Evolutionary conservation across 805 yeast genomes (phyloP), one percentile per base, ranked within the genome.

Genomic region (Nakazawaea wickerhamii): DNA sequence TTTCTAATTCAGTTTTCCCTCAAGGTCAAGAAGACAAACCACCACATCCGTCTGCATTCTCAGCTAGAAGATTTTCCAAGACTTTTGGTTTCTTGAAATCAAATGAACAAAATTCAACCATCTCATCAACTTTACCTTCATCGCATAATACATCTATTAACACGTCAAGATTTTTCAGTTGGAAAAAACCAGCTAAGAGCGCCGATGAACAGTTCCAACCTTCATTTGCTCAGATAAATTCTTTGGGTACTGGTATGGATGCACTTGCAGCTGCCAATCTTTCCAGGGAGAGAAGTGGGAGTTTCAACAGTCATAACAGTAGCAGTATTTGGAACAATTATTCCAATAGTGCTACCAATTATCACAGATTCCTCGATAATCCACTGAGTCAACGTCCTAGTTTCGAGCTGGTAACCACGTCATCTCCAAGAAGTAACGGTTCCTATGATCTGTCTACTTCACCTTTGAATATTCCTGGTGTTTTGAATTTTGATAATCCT

Each of bases 311-410:
- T 34, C 41, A 37, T 34, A 33, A 18, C 30, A 36, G 65, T 1
- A 56, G 64, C 9, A 61, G 64, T 43, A 61, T 60, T 30, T 59
- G 65, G 64, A 62, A 59, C 38, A 55, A 51, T 19, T 34, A 30
- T 13, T 30, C 40, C 9, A 43, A 38, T 21, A 43, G 42, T 38
- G 42, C 39, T 8, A 30, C 41, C 19, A 43, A 38, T 30, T 43
- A 33, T 33, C 38, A 26, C 6, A 17, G 34, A 28, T 34, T 34
- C 21, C 23, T 34, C 8, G 40, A 20, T 3, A 36, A 22, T 22
- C 44, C 44, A 5, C 21, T 28, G 20, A 28, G 30, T 21, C 39
- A 14, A 20, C 39, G 35, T 5, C 39, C 26, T 20, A 27, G 39
- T 17, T 21, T 27, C 15, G 35, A 34, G 9, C 18, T 35, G 26